Evolutionary conservation across 169 alveolate species (phyloP), one percentile per base, ranked within the genome.

Genomic region (Cryptosporidium viatorum): DNA sequence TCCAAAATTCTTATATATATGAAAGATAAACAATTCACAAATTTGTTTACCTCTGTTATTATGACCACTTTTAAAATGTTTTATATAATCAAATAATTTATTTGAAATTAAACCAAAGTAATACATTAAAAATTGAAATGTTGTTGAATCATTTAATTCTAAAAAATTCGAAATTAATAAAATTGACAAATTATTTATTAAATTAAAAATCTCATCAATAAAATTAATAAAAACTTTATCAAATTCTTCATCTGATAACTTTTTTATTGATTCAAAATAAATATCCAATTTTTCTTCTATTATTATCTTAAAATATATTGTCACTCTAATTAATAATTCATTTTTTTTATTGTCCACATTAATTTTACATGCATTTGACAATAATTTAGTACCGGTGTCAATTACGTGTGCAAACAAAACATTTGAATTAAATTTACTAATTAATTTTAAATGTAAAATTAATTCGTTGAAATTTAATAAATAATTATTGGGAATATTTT

Each of bases 91-190:
- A 23, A 26, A 71, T 7, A 50, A 35, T 33, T 37, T 65, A n/a
- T 65, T 51, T n/a, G 71, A 65, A 14, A 65, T 65, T 29, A 65
- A 65, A 14, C 71, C 52, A 29, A 65, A 65, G 8, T 26, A 65
- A 29, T 65, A 65, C 1, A 37, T 65, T n/a, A 65, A 65, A 65
- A 65, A 65, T 14, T 16, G 10, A 35, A 7, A 65, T 7, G 29
- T 31, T n/a, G 26, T 29, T 33, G 33, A 33, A n/a, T 65, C 31
- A n/a, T 14, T 29, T n/a, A 26, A 14, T 18, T 37, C 50, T 0
- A 65, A 37, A 37, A 65, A 35, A 65, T 37, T 33, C 26, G 31
- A 16, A 31, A 65, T 8, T n/a, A 65, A 35, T 8, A 65, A 65
- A 35, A 65, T 37, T n/a, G 48, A 26, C 6, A 65, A 35, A 35